Conservation (phyloP, 345 rosid species). For the Durio zibethinus region DNA sequence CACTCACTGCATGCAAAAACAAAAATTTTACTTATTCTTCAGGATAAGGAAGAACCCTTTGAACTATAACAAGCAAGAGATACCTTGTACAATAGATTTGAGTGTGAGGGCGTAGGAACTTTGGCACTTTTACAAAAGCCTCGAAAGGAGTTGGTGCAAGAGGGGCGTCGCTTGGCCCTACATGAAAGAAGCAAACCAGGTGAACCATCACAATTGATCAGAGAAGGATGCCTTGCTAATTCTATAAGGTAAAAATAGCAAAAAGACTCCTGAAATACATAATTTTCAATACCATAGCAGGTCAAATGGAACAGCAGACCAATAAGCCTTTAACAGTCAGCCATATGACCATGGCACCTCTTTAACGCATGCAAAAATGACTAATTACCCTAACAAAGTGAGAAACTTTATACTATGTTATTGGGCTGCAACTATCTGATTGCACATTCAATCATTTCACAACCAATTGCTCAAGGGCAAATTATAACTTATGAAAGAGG, state of each 20-base stretch:
- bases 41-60: conserved; percentile 8
- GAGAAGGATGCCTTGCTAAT: conserved; percentile 8
- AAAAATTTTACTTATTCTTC: background rate
- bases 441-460: background rate
- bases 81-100: conserved; percentile 97
- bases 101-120: conserved; percentile 83
- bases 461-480: background rate
- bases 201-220: conserved; percentile 8
- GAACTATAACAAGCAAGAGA: conserved; percentile 16
- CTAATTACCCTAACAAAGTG: background rate
- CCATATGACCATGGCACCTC: background rate
- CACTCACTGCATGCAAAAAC: conserved; percentile 64
- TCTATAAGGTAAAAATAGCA: background rate
- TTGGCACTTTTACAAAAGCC: conserved; percentile 95
- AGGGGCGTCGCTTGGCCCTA: conserved; percentile 90
- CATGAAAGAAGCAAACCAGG: conserved; percentile 17
- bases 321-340: background rate
- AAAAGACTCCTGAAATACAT: background rate
- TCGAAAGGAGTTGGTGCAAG: conserved; percentile 86
- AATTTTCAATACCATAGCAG: background rate
- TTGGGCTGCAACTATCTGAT: background rate
- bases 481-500: background rate
- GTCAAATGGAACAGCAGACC: background rate
- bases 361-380: background rate
- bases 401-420: background rate